Percentiles rank a stretch among this genome's conserved stretches.
Conservation (phyloP, 108 stramenopile genomes). For the Pseudonitzschia multistriata region DNA sequence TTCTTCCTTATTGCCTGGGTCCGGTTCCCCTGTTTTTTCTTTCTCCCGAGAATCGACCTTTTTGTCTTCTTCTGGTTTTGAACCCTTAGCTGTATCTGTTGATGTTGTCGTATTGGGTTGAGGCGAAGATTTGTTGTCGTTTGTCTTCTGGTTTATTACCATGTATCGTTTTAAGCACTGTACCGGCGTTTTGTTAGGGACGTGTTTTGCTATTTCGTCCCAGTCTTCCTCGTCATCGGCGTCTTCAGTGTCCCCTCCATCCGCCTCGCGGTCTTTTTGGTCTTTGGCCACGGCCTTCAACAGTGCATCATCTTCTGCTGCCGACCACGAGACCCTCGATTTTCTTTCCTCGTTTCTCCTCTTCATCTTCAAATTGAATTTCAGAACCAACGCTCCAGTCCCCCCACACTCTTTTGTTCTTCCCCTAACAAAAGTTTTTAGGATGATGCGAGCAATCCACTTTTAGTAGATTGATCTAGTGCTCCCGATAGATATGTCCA, state of each 20-base stretch:
- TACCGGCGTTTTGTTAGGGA: conserved; percentile 68
- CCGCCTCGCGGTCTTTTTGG: conserved; percentile 49
- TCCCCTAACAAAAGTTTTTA: conserved; percentile 13
- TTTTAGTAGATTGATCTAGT: conserved; percentile 1
- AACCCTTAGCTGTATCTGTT: conserved; percentile 5
- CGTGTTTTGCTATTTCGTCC: conserved; percentile 59
- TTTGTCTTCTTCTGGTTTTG: conserved; percentile 16
- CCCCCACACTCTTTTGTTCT: conserved; percentile 16
- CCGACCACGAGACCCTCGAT: conserved; percentile 55
- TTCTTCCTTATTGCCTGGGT: conserved; percentile 28
- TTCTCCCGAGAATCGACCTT: conserved; percentile 20
- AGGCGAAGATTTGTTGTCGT: not conserved
- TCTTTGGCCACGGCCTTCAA: conserved; percentile 80
- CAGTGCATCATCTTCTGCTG: conserved; percentile 80
- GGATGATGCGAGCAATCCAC: not conserved
- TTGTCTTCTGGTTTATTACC: conserved; percentile 13
- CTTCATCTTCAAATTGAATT: conserved; percentile 13
- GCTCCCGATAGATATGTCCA: not conserved
- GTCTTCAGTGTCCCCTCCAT: conserved; percentile 41
- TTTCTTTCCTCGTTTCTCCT: conserved; percentile 35
- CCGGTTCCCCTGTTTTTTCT: conserved; percentile 25
- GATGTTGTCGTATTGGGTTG: conserved; percentile 5
- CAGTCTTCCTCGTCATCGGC: conserved; percentile 54
- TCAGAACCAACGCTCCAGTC: not conserved
- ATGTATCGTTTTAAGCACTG: conserved; percentile 58